Evolutionary conservation across 192 early-diverging fungal genomes (phyloP), one percentile per base, ranked within the genome.

Genomic region (Linnemannia zychae): DNA sequence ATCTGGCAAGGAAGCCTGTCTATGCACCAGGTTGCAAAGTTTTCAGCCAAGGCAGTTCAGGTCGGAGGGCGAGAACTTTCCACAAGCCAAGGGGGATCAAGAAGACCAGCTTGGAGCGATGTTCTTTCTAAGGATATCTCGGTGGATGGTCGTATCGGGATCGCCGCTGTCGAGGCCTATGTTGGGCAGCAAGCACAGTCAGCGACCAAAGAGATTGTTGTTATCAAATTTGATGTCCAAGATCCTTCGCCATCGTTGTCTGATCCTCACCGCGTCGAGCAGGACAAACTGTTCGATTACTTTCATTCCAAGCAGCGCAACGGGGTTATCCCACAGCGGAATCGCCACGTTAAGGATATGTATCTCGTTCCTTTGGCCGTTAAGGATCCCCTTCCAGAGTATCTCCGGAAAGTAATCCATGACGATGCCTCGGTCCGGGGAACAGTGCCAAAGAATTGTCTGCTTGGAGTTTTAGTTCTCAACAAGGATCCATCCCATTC

Each of bases 281-380:
- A 90, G 71, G 80, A 88, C 12, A 76, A 79, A 15, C 73, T 96
- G 40, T 90, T 94, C 52, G 86, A 89, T 20, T 94, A 95, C 77
- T 94, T 96, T 70, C 75, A 88, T n/a, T 82, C 83, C 17, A 88
- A 91, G 66, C 66, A 86, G 18, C 88, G 94, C n/a, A 92, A 89
- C 80, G 95, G 93, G 7, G 95, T 95, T 0, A 89, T 96, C 15
- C 93, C 90, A n/a, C 88, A 93, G 49, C 88, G 89, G 67, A 92
- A 91, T 37, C 88, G 91, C 18, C 88, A 79, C 49, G 91, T 95
- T 28, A 95, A 94, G 79, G 95, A 96, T 67, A 92, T 96, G 91
- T 96, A 96, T 77, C 36, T 96, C 44, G 82, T 95, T 9, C 95
- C 95, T 44, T 72, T 96, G 12, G 77, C 75, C 37, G 78, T 82